These are phyloP conservation scores for Grigorovia yakushimaensis DNA, from an alignment of 805 yeast species.

Conservation along the genomic window DNA sequence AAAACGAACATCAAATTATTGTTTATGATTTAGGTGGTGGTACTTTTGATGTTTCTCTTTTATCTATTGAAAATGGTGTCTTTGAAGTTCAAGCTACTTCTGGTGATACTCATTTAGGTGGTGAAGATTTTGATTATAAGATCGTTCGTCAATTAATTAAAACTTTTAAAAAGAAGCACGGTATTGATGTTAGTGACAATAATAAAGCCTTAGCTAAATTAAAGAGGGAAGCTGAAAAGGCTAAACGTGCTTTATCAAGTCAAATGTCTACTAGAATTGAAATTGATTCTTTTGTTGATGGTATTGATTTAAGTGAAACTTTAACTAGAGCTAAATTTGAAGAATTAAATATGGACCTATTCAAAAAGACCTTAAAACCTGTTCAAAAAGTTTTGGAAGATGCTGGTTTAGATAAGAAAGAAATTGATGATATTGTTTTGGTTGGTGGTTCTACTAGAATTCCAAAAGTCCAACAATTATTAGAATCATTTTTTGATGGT, in stretches of 20 bases:
- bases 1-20: constrained; percentile 79
- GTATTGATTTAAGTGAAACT: constrained; percentile 91
- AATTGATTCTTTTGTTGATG: constrained; percentile 90
- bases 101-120: constrained; percentile 96
- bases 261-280: constrained; percentile 94
- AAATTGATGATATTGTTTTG: constrained; percentile 86
- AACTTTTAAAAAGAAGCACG: constrained; percentile 86
- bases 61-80: constrained; percentile 84
- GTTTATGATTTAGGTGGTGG: constrained; percentile 97
- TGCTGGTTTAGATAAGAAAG: constrained; percentile 77
- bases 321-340: constrained; percentile 96
- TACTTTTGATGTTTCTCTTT: constrained; percentile 85
- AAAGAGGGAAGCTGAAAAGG: constrained; percentile 97
- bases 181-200: constrained; percentile 72
- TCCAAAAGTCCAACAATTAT: constrained; percentile 92
- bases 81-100: constrained; percentile 90
- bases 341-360: constrained; percentile 85
- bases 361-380: constrained; percentile 91
- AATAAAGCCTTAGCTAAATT: constrained; percentile 84
- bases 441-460: constrained; percentile 99
- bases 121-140: constrained; percentile 90
- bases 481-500: constrained; percentile 84
- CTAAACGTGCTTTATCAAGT: constrained; percentile 90
- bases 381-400: constrained; percentile 94
- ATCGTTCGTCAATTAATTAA: constrained; percentile 80